Percentiles rank a stretch among this genome's conserved stretches.
phyloP scores from a whole-genome alignment of 2,329 filamentous ascomycete species.

The Cytospora piceicola region DNA sequence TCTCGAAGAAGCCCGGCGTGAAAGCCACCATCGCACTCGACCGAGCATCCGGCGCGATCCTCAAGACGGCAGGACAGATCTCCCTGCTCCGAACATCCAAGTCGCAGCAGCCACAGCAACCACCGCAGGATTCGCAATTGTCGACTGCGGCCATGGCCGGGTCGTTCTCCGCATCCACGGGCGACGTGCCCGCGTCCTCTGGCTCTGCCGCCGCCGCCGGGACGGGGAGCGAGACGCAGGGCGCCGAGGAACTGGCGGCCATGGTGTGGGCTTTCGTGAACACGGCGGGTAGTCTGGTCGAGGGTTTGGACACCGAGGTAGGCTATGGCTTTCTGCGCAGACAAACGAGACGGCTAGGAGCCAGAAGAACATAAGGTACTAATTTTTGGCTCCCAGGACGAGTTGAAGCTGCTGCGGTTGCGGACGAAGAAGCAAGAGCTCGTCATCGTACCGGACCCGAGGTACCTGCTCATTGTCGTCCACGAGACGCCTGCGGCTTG shows the following conservation, averaged over 20 bases:
- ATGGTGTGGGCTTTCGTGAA: slow-evolving; percentile 79
- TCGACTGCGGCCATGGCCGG: slow-evolving; percentile 32
- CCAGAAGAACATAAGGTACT: slow-evolving; percentile 3
- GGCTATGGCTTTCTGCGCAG: slow-evolving; percentile 15
- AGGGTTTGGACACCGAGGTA: slow-evolving; percentile 73
- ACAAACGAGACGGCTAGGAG: not conserved
- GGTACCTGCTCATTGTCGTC: slow-evolving; percentile 78
- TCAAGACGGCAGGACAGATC: slow-evolving; percentile 74
- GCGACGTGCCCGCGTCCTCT: slow-evolving; percentile 28
- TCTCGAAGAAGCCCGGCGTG: slow-evolving; percentile 78
- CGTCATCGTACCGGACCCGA: slow-evolving; percentile 79
- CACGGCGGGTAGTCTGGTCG: slow-evolving; percentile 69
- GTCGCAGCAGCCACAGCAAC: slow-evolving; percentile 21
- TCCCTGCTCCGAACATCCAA: slow-evolving; percentile 58
- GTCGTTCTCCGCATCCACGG: slow-evolving; percentile 30
- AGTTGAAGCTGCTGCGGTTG: slow-evolving; percentile 74
- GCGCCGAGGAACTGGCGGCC: slow-evolving; percentile 72
- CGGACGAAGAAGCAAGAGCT: slow-evolving; percentile 86
- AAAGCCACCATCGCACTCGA: slow-evolving; percentile 78
- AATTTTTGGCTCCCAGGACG: slow-evolving; percentile 56
- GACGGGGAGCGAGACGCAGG: slow-evolving; percentile 56
- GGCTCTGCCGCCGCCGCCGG: slow-evolving; percentile 45
- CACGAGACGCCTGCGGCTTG: slow-evolving; percentile 78
- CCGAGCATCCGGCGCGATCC: slow-evolving; percentile 70
- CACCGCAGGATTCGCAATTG: slow-evolving; percentile 28